Conservation (phyloP, 2,329 filamentous ascomycete species). For the Ramichloridium luteum region DNA sequence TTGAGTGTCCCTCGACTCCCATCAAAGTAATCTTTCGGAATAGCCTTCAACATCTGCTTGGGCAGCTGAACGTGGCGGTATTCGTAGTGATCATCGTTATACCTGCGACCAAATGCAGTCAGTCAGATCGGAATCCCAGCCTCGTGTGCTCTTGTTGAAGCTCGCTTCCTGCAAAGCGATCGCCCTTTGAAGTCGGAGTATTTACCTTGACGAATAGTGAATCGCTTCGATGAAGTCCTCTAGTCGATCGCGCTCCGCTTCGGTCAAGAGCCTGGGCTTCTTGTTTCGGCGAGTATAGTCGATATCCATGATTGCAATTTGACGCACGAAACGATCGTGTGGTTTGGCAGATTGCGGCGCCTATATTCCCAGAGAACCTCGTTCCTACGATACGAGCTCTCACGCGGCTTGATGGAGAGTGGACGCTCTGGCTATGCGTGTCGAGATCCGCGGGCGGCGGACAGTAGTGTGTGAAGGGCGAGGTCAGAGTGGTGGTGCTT, state of each 20-base stretch:
- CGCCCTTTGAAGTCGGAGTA: conserved; percentile 6
- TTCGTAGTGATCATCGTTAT: conserved; percentile 84
- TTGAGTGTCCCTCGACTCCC: conserved; percentile 82
- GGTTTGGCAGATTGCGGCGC: too few relatives aligned
- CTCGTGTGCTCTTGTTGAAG: not conserved
- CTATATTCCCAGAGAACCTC: too few relatives aligned
- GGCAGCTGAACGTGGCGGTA: conserved; percentile 96
- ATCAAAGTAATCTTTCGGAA: conserved; percentile 91
- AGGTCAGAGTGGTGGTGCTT: too few relatives aligned
- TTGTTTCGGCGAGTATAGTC: conserved; percentile 80
- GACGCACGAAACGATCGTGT: too few relatives aligned
- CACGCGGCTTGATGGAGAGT: too few relatives aligned
- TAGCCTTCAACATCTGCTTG: conserved; percentile 95
- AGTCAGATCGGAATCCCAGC: too few relatives aligned
- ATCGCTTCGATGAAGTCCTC: conserved; percentile 90
- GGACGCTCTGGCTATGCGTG: too few relatives aligned
- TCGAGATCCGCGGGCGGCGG: too few relatives aligned
- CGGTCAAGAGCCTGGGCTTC: conserved; percentile 65
- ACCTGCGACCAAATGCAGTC: conserved; percentile 47
- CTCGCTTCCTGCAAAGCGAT: not conserved
- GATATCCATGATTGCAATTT: conserved; percentile 44
- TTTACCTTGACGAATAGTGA: conserved; percentile 84
- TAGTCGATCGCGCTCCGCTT: conserved; percentile 68
- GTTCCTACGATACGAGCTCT: too few relatives aligned
- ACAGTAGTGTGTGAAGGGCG: too few relatives aligned